Base-by-base conservation (phyloP, 768 basidiomycete genomes). In the Suillus placidus region DNA sequence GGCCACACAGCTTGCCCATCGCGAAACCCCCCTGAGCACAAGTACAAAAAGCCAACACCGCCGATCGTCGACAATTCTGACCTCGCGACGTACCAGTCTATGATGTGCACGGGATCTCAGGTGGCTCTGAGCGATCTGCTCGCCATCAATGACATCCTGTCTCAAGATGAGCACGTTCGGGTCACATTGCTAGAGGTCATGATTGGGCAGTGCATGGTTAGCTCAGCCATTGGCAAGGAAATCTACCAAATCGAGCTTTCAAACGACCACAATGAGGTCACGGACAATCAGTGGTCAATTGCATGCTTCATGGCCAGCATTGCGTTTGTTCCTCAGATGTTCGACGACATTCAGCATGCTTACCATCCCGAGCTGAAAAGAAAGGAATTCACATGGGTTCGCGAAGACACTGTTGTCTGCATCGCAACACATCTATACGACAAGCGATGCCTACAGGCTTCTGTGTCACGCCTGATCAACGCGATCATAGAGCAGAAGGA, bases 381-480 rank as follows among this genome's bases (percentile, higher is more conserved):
- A 51, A 26, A 26, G 18, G 60, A 64, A 30, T 40, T 45, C 35
- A 43, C 30, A 18, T 64, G 63, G 58, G 63, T 64, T 34, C 63
- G 26, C 26, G 38, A 35, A n/a, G 63, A 64, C 40, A 32, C 38
- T 6, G 26, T 58, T 34, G n/a, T 60, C 40, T 57, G 2, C 30
- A 64, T 64, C 30, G 30, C 58, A 32, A 38, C 58, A 4, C 58
- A 64, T 32, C 26, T 64, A 12, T 6, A 62, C 4, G 40, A 64
- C 18, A 40, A 64, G 63, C 38, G 57, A 32, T 61, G 43, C 34
- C 35, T 64, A n/a, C 60, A 64, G 38, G 58, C 26, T 6, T 35
- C 63, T 8, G 10, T 45, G 5, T 35, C 55, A 30, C 56, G 63
- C n/a, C 18, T 64, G n/a, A 42, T 64, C 26, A 18, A 61, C 2